Evolutionary conservation across 495 filamentous ascomycete genomes (phyloP), one percentile per base, ranked within the genome.

Genomic region (Aspergillus olivimuriae): DNA sequence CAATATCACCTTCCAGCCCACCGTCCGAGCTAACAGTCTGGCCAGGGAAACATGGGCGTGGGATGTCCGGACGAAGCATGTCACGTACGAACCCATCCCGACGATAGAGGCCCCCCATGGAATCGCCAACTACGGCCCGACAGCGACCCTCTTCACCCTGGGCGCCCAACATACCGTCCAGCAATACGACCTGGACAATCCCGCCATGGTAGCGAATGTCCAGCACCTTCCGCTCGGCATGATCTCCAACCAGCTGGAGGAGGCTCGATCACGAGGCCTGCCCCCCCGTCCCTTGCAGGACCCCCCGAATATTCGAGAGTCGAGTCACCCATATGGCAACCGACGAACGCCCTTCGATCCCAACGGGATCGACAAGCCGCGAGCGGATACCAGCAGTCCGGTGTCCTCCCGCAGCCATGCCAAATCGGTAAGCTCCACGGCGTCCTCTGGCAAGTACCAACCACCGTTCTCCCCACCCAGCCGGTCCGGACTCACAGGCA

Each of bases 51-150:
- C 90, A 41, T 82, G 84, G 56, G 80, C 87, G 28, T 97, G 92
- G 91, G 92, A 98, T 73, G 92, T 98, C 44, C 77, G 89, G 51
- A 98, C 94, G 8, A 98, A 97, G 59, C 84, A 91, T 49, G 86
- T 96, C 44, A 84, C 89, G 11, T 94, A 78, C 62, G 89, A 95
- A 50, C 73, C 76, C 35, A 86, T 98, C 33, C 86, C 88, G 21
- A 96, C 89, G 4, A 75, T 90, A 15, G 84, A 89, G 4, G 80
- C 82, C 23, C 78, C 95, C 37, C 78, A 76, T 34, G 92, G 86
- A 19, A 72, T 98, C 17, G 82, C 89, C 18, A 84, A 89, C 47
- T 95, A 91, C 62, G 92, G 92, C 0, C 85, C 89, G 1, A 86
- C 82, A 1, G 91, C 90, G 10, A 84, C 82, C n/a, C 72, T 98